A percentile compares a stretch with the other conserved stretches of the same genome.
These are phyloP conservation scores for Monilinia laxa DNA, from an alignment of 2,329 filamentous ascomycete genomes.

Conservation along the genomic window DNA sequence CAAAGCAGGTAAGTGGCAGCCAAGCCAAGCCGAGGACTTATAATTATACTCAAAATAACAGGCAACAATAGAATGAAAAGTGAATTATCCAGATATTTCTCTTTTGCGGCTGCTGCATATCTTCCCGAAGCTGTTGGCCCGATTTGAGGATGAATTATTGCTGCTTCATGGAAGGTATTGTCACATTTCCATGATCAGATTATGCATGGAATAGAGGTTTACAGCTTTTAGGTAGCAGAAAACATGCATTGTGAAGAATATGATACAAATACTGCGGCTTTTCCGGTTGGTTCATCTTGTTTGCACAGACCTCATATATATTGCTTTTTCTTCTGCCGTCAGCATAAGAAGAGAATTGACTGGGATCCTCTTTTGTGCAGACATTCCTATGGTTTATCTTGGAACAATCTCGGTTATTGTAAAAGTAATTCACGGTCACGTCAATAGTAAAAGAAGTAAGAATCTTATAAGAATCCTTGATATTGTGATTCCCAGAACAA, in stretches of 20 bases:
- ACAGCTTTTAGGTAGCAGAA: not conserved
- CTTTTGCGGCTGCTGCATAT: not conserved
- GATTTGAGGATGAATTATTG: not conserved
- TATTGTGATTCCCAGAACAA: constrained; percentile 5
- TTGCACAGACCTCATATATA: constrained; percentile 5
- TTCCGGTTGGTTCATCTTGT: not conserved
- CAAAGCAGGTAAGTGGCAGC: not conserved
- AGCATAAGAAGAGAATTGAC: not conserved
- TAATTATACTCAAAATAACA: not conserved
- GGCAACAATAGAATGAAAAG: not conserved
- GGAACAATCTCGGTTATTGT: not conserved
- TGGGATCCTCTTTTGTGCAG: not conserved
- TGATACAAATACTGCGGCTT: not conserved
- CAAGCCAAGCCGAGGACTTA: not conserved
- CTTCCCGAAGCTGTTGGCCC: not conserved
- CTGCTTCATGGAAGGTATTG: not conserved
- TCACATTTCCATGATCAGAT: not conserved
- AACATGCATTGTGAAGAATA: constrained; percentile 3
- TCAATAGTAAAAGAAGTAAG: not conserved
- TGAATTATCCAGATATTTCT: constrained; percentile 11
- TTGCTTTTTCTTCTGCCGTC: not conserved
- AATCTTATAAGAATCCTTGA: not conserved
- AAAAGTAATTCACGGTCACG: not conserved
- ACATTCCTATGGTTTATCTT: not conserved
- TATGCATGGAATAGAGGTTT: not conserved